phyloP scores from a whole-genome alignment of 192 early-diverging fungal species.

The Linderina pennispora region DNA sequence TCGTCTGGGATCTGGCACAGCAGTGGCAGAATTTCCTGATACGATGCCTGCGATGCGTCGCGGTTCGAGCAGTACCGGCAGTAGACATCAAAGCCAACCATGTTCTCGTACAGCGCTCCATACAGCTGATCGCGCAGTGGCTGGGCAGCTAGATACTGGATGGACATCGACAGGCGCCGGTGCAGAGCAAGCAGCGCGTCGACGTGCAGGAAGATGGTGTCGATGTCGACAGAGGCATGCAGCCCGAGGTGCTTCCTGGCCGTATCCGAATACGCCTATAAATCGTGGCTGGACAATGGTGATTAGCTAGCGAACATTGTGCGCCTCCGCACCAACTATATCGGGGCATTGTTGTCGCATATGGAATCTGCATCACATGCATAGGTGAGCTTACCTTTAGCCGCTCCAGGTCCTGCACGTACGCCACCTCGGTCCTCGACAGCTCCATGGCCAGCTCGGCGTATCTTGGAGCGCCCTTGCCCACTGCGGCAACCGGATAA shows the following conservation, averaged over 20 bases:
- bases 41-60: conserved; percentile 16
- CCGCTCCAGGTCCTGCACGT: conserved; percentile 42
- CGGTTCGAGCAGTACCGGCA: conserved; percentile 31
- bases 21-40: conserved; percentile 10
- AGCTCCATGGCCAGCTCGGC: conserved; percentile 29
- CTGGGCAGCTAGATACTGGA: conserved; percentile 41
- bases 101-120: conserved; percentile 12
- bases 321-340: too few relatives aligned
- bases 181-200: conserved; percentile 26
- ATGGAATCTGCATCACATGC: too few relatives aligned
- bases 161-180: conserved; percentile 31
- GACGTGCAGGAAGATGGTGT: conserved; percentile 16
- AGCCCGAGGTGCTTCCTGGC: conserved; percentile 13
- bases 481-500: conserved; percentile 14
- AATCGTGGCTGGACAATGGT: too few relatives aligned
- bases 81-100: conserved; percentile 27
- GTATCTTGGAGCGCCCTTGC: conserved; percentile 9
- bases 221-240: conserved; percentile 18
- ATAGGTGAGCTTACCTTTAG: conserved; percentile 28
- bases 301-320: too few relatives aligned
- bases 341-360: too few relatives aligned
- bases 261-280: conserved; percentile 16
- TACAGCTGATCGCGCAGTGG: conserved; percentile 17
- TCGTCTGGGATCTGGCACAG: conserved; percentile 7
- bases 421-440: conserved; percentile 40